Evolutionary conservation across 2,329 filamentous ascomycete genomes (phyloP).

Genomic region (Diplodia corticola): DNA sequence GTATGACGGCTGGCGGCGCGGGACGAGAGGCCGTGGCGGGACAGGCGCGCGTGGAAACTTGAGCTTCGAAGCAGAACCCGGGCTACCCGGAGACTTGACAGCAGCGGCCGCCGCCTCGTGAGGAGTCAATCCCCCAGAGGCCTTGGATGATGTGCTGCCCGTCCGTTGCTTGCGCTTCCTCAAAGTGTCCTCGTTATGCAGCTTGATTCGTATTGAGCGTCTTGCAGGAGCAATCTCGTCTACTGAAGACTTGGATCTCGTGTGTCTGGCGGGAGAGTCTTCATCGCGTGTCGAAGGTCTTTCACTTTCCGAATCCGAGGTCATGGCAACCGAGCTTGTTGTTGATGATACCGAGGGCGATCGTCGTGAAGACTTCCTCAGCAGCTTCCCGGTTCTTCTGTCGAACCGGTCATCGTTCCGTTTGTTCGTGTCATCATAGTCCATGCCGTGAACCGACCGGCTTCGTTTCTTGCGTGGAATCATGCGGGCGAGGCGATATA

Average conservation of each 20-base stretch:
- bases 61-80: conserved; percentile 56
- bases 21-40: conserved; percentile 86
- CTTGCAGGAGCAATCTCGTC: conserved; percentile 69
- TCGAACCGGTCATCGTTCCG: background rate
- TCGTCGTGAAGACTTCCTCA: conserved; percentile 36
- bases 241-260: conserved; percentile 62
- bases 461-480: conserved; percentile 41
- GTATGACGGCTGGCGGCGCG: conserved; percentile 86
- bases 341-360: conserved; percentile 47
- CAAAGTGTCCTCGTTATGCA: conserved; percentile 76
- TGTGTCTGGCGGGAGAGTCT: conserved; percentile 54
- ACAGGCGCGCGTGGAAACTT: conserved; percentile 89
- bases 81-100: conserved; percentile 91
- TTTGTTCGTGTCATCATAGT: conserved; percentile 23
- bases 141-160: conserved; percentile 44
- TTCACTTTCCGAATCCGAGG: conserved; percentile 63
- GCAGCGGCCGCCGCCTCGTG: conserved; percentile 63
- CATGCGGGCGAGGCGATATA: conserved; percentile 62
- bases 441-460: conserved; percentile 26
- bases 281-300: conserved; percentile 35
- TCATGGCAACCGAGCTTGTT: conserved; percentile 61
- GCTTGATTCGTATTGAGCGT: conserved; percentile 86
- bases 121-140: conserved; percentile 37
- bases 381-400: conserved; percentile 17
- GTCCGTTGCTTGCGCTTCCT: conserved; percentile 72